Base-by-base conservation (phyloP, 2,329 filamentous ascomycete genomes). In the Arthroderma sp. region DNA sequence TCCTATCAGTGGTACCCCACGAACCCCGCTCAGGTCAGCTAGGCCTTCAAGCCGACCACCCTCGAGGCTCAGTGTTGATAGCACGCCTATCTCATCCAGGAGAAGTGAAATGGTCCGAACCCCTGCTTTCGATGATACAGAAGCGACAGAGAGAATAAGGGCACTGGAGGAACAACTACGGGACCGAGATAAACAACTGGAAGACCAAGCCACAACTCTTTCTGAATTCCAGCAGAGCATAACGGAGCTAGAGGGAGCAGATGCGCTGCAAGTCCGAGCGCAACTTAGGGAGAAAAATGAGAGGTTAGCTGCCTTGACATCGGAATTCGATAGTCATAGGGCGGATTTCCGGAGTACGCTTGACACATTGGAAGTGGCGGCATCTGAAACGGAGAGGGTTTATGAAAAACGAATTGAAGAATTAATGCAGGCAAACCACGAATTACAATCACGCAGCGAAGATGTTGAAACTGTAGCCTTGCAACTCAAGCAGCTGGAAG, bases 331-430 rank as follows among this genome's bases (percentile, higher is more conserved):
- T 59, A 79, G 83, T 6, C 89, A 98, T 60, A 77, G 91, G 47
- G 89, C 91, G 11, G 91, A 98, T 62, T 98, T 98, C 65, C 75
- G 91, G 53, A 94, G 85, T 62, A 98, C 91, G 11, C 91, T 98
- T 49, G 91, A 98, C 65, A 94, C 89, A 0, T 72, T 98, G 42
- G 91, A 98, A 63, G 77, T 96, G 68, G 93, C 91, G 2, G 94
- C 87, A 58, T 84, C 87, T 0, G 91, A 98, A 67, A 98, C 91
- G 0, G 68, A 95, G 64, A 77, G 89, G 28, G 89, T 98, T 9
- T 98, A 98, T 60, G 91, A 98, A 52, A 65, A 67, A 47, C 60
- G 68, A 33, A 57, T 71, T 3, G 68, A 70, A 43, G 67, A 70
- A 47, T 66, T 98, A 36, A 76, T 91, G 65, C 76, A 81, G 47